These are phyloP conservation scores for Udeniomyces megalosporus DNA, from an alignment of 768 basidiomycete genomes.

Conservation along the genomic window DNA sequence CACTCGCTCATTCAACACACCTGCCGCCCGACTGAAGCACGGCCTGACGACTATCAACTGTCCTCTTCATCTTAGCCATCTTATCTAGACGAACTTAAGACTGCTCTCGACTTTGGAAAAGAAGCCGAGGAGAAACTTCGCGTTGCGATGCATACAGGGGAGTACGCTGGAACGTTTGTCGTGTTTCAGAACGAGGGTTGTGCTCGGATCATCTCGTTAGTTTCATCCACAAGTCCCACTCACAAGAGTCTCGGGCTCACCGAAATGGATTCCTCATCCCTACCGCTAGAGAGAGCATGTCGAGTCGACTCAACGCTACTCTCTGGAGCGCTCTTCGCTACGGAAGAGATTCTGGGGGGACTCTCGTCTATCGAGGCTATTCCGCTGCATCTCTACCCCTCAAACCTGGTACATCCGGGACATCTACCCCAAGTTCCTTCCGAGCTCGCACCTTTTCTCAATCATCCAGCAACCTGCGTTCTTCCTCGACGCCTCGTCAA, in stretches of 20 bases:
- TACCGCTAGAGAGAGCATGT: conserved; percentile 10
- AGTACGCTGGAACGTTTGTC: conserved; percentile 1
- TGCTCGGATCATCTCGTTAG: conserved; percentile 9
- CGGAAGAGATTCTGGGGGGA: conserved; percentile 8
- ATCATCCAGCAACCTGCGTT: not conserved
- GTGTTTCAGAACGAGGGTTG: conserved; percentile 9
- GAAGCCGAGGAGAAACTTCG: conserved; percentile 13
- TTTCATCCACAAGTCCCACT: too few species aligned
- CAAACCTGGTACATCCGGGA: too few species aligned
- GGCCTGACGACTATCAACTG: not conserved
- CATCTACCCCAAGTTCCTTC: too few species aligned
- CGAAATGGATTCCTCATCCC: too few species aligned
- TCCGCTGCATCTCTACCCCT: not conserved
- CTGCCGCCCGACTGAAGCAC: not conserved
- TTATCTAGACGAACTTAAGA: conserved; percentile 11
- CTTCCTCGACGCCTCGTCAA: not conserved
- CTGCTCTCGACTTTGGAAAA: not conserved
- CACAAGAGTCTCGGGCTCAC: too few species aligned
- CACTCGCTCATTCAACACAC: not conserved
- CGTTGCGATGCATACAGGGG: conserved; percentile 5
- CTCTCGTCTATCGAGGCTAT: too few species aligned
- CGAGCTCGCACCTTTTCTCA: not conserved
- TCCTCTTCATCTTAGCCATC: not conserved
- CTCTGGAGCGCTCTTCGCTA: conserved; percentile 10
- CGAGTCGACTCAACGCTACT: conserved; percentile 1